Evolutionary conservation across 345 rosid genomes (phyloP).

Genomic region (Eucalyptus paniculata): DNA sequence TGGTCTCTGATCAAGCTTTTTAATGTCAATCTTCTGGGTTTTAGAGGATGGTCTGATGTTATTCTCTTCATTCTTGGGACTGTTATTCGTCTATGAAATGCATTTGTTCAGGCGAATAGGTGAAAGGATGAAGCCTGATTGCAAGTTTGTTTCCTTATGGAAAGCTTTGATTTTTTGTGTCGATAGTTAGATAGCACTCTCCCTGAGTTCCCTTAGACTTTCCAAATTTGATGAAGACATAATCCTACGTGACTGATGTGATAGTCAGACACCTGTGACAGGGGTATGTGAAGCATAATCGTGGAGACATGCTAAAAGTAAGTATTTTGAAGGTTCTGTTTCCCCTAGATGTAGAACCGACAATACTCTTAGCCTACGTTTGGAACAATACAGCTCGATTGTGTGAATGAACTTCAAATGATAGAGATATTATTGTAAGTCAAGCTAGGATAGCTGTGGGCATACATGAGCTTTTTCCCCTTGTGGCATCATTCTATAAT

Average conservation of each 20-base stretch:
- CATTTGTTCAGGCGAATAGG: neutral
- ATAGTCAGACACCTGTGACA: neutral
- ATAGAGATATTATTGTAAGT: neutral
- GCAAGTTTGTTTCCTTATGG: neutral
- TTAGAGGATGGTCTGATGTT: neutral
- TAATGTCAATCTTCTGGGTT: neutral
- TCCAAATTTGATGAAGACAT: neutral
- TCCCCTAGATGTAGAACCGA: neutral
- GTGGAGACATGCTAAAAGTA: neutral
- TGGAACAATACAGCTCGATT: neutral
- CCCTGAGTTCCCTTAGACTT: neutral
- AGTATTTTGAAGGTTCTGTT: neutral
- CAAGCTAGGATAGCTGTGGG: neutral
- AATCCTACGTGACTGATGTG: neutral
- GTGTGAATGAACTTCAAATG: neutral
- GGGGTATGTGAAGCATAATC: neutral
- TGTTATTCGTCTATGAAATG: neutral
- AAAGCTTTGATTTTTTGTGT: neutral
- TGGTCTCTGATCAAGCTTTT: neutral
- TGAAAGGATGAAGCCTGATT: neutral
- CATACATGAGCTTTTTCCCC: neutral
- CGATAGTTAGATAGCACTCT: neutral
- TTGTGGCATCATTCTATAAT: neutral
- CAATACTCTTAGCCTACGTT: neutral
- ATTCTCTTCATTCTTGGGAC: neutral